A percentile compares a stretch with the other conserved stretches of the same genome.
Evolutionary conservation across 1,139 yeast genomes (phyloP).

Genomic region (Maudiozyma humilis): DNA sequence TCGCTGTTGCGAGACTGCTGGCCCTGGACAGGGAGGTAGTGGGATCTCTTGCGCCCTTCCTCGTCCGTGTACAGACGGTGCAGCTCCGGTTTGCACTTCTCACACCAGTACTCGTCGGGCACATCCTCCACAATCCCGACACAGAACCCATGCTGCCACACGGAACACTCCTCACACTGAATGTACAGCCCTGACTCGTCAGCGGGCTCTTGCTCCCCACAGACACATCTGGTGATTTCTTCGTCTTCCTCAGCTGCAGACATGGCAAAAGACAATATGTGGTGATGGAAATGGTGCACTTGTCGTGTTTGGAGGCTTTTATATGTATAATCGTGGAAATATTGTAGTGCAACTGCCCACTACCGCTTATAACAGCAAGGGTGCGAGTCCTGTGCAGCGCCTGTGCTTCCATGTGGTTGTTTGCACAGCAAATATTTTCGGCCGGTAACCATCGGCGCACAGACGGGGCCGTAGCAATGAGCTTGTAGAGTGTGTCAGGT

Average conservation of each 20-base stretch:
- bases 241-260: constrained; percentile 42
- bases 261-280: background rate
- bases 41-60: constrained; percentile 9
- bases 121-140: constrained; percentile 63
- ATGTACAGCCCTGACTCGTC: constrained; percentile 59
- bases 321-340: too few relatives aligned
- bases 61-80: constrained; percentile 42
- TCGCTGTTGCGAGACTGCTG: background rate
- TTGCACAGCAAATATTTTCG: too few relatives aligned
- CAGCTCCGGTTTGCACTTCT: constrained; percentile 65
- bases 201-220: constrained; percentile 53
- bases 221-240: constrained; percentile 82
- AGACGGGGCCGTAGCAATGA: too few relatives aligned
- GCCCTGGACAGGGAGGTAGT: constrained; percentile 34
- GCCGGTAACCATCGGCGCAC: too few relatives aligned
- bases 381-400: too few relatives aligned
- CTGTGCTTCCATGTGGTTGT: too few relatives aligned
- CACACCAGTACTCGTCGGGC: constrained; percentile 79
- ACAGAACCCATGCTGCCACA: constrained; percentile 97
- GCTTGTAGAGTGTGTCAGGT: too few relatives aligned
- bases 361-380: background rate
- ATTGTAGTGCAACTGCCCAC: background rate
- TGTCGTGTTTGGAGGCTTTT: too few relatives aligned
- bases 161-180: constrained; percentile 82
- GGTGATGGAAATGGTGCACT: background rate